Conservation (phyloP, 108 stramenopile genomes). For the Skeletonema grethae region DNA sequence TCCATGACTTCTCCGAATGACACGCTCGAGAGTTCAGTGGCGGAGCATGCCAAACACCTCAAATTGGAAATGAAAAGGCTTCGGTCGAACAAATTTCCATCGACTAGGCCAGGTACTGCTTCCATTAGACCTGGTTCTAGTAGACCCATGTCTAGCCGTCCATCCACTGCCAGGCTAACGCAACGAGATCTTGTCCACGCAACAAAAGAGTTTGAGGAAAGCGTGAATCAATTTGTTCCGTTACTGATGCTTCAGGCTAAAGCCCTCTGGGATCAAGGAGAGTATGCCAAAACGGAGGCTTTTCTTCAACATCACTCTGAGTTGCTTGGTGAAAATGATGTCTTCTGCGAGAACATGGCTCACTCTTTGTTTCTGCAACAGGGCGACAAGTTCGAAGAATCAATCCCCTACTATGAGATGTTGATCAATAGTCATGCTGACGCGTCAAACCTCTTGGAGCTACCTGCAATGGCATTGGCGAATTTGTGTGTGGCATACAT, state of each 20-base stretch:
- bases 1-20: conserved; percentile 75
- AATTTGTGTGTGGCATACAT: conserved; percentile 91
- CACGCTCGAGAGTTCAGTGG: conserved; percentile 65
- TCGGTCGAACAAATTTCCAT: not conserved
- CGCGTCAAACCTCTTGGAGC: conserved; percentile 55
- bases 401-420: conserved; percentile 83
- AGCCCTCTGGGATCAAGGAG: conserved; percentile 86
- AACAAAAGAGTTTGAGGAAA: conserved; percentile 65
- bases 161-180: conserved; percentile 10
- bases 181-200: conserved; percentile 22
- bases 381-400: conserved; percentile 71
- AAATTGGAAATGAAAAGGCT: conserved; percentile 10
- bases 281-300: conserved; percentile 80
- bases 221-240: conserved; percentile 72
- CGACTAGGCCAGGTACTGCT: conserved; percentile 1
- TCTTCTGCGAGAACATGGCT: conserved; percentile 84
- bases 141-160: conserved; percentile 34
- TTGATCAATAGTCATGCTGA: conserved; percentile 52
- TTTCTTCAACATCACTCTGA: conserved; percentile 78
- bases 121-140: conserved; percentile 18
- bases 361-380: conserved; percentile 87
- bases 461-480: conserved; percentile 86
- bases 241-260: conserved; percentile 80
- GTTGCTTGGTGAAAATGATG: conserved; percentile 77
- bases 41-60: conserved; percentile 52